A percentile compares a stretch with the other conserved stretches of the same genome.
These are phyloP conservation scores for Coemansia sp. DNA, from an alignment of 192 early-diverging fungal genomes.

Conservation along the genomic window DNA sequence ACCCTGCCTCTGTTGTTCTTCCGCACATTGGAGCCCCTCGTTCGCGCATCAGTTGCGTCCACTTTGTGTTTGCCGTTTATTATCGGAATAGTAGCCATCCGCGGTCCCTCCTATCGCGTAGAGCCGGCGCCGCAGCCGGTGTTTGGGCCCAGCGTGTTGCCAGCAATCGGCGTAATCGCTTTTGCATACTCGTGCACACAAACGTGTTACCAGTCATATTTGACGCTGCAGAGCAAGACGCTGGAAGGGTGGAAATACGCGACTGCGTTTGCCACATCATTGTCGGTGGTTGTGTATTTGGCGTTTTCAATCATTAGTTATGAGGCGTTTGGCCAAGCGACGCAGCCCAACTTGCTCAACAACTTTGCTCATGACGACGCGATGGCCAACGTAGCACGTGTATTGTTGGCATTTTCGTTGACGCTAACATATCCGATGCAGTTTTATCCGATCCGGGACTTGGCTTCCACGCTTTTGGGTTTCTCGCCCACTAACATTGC, in stretches of 20 bases:
- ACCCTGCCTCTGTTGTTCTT: constrained; percentile 64
- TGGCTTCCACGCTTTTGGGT: constrained; percentile 12
- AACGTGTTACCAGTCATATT: constrained; percentile 60
- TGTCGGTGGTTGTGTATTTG: constrained; percentile 58
- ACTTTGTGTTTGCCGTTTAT: constrained; percentile 65
- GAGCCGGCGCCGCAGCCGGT: constrained; percentile 53
- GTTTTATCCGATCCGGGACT: constrained; percentile 52
- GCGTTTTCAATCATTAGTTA: constrained; percentile 64
- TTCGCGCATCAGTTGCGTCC: constrained; percentile 57
- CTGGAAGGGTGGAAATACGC: constrained; percentile 54
- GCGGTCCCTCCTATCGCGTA: constrained; percentile 54
- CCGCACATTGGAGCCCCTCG: constrained; percentile 61
- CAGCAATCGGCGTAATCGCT: constrained; percentile 64
- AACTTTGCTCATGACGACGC: constrained; percentile 62
- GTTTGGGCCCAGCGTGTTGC: constrained; percentile 61
- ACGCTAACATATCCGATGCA: constrained; percentile 61
- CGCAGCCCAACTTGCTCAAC: constrained; percentile 65
- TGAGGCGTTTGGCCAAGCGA: constrained; percentile 59
- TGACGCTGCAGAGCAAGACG: constrained; percentile 52
- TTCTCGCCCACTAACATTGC: too few species aligned
- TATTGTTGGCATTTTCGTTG: constrained; percentile 61
- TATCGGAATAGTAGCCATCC: constrained; percentile 58
- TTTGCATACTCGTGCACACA: constrained; percentile 69
- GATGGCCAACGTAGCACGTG: constrained; percentile 61
- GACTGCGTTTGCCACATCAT: constrained; percentile 50